Conservation (phyloP, 2,329 filamentous ascomycete species). For the Fusarium anthophilum region DNA sequence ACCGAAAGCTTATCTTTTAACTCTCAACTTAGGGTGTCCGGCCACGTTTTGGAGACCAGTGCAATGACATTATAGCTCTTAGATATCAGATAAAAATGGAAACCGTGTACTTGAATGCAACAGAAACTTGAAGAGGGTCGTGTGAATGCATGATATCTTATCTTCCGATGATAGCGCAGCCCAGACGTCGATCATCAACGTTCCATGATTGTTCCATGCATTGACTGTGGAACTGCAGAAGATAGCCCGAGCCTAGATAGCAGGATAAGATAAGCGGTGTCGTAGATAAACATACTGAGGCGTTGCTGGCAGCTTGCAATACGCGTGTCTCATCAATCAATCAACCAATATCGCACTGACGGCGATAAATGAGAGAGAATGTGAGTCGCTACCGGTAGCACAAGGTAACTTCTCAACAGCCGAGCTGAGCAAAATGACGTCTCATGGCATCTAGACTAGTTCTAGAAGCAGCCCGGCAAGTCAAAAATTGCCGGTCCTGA, state of each 20-base stretch:
- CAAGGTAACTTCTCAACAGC: background rate
- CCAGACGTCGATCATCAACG: background rate
- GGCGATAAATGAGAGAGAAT: rapidly evolving
- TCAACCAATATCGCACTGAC: background rate
- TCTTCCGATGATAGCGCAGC: background rate
- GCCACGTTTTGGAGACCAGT: background rate
- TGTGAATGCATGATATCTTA: background rate
- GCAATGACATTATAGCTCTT: background rate
- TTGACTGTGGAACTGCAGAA: background rate
- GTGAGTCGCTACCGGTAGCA: background rate
- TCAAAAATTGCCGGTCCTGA: slow-evolving; percentile 13
- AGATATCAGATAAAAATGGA: background rate
- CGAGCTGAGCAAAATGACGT: background rate
- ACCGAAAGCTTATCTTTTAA: background rate
- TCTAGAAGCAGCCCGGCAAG: slow-evolving; percentile 11
- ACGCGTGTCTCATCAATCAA: background rate
- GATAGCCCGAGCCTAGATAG: background rate
- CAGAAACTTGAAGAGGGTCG: too few relatives aligned
- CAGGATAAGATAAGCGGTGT: background rate
- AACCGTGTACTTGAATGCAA: too few relatives aligned
- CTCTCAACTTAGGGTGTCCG: background rate
- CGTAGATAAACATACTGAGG: background rate
- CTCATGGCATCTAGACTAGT: background rate
- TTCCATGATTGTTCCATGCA: background rate
- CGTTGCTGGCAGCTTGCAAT: background rate